phyloP scores from a whole-genome alignment of 176 grass and related monocot genomes.

The Panicum miliaceum region DNA sequence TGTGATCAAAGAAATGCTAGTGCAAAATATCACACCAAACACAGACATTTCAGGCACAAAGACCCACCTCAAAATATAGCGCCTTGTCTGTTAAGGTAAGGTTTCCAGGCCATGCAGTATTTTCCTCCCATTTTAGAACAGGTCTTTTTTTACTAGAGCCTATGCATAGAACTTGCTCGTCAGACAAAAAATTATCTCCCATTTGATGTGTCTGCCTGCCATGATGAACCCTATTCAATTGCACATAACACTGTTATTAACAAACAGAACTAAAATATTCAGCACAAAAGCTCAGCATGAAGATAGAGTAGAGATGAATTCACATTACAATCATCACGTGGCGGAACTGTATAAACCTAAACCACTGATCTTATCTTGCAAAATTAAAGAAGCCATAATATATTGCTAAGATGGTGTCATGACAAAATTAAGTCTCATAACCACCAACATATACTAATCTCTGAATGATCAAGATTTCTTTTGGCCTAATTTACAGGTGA shows the following conservation, averaged over 20 bases:
- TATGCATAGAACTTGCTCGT: constrained; percentile 90
- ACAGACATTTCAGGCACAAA: constrained; percentile 35
- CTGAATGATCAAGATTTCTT: not conserved
- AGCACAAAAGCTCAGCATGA: constrained; percentile 18
- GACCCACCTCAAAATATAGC: constrained; percentile 92
- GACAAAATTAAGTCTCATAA: not conserved
- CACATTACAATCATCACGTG: not conserved
- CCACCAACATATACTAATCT: constrained; percentile 14
- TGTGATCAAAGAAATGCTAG: constrained; percentile 15
- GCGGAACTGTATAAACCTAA: not conserved
- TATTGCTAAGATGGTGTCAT: constrained; percentile 4
- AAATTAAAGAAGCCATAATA: constrained; percentile 33
- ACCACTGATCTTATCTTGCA: not conserved
- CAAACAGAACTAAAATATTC: constrained; percentile 5
- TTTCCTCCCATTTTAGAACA: constrained; percentile 98
- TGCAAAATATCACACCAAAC: constrained; percentile 18
- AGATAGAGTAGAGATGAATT: constrained; percentile 15
- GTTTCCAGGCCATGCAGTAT: constrained; percentile 91
- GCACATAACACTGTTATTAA: constrained; percentile 36
- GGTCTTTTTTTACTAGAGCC: constrained; percentile 91
- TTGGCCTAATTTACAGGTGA: not conserved
- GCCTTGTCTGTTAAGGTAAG: constrained; percentile 88
- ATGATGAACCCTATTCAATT: constrained; percentile 72
- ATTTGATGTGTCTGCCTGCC: constrained; percentile 76
- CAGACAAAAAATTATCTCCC: constrained; percentile 61